Percentiles rank a stretch among this genome's conserved stretches.
Evolutionary conservation across 1,284 basidiomycete species (phyloP).

Genomic region (Malassezia caprae): DNA sequence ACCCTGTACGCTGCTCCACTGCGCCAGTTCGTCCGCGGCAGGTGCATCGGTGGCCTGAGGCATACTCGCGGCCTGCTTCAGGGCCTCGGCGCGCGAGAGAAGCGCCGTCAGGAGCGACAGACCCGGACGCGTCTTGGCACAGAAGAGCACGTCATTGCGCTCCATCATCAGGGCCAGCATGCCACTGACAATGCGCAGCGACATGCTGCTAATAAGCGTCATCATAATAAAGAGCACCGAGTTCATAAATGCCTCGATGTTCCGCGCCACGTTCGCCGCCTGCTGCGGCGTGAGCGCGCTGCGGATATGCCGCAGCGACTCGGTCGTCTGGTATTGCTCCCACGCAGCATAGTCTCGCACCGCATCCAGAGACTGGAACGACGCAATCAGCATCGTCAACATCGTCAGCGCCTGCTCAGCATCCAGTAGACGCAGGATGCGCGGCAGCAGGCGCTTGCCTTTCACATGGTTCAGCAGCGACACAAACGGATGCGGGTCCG

Average conservation of each 20-base stretch:
- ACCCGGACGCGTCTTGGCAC: constrained; percentile 70
- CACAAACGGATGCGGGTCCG: constrained; percentile 95
- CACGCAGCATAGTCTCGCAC: constrained; percentile 21
- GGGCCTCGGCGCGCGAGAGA: constrained; percentile 77
- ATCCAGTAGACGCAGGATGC: constrained; percentile 75
- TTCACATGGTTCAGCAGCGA: constrained; percentile 78
- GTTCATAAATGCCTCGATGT: constrained; percentile 78
- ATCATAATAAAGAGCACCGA: constrained; percentile 78
- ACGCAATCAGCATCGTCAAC: constrained; percentile 82
- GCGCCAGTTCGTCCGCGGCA: constrained; percentile 62
- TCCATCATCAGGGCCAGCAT: constrained; percentile 74
- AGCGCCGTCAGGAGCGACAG: constrained; percentile 84
- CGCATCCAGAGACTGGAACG: constrained; percentile 76
- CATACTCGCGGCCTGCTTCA: constrained; percentile 57
- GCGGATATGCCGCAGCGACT: constrained; percentile 10
- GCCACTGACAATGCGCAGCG: constrained; percentile 72
- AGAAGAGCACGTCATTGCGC: constrained; percentile 63
- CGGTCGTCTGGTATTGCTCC: constrained; percentile 16
- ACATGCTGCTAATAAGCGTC: constrained; percentile 65
- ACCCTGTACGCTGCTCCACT: constrained; percentile 66
- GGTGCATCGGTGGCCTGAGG: constrained; percentile 18
- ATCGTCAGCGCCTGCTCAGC: constrained; percentile 72
- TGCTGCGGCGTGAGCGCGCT: constrained; percentile 16
- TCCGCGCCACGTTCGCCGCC: constrained; percentile 61
- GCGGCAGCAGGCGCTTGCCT: constrained; percentile 82